phyloP scores from a whole-genome alignment of 2,329 filamentous ascomycete species.

The Trichothecium sympodiale region DNA sequence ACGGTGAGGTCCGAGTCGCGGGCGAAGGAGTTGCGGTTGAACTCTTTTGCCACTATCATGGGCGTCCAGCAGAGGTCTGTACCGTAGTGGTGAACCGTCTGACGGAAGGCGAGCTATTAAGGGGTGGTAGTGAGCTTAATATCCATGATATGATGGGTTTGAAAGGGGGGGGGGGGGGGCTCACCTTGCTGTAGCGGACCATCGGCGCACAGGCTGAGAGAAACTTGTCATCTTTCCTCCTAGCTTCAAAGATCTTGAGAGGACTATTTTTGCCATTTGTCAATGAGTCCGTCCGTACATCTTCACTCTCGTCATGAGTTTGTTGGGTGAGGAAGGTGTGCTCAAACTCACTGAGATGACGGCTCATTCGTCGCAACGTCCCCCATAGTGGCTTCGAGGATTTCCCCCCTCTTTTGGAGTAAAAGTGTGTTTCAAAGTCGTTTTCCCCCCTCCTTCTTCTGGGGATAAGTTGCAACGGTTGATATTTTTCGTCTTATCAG shows the following conservation, averaged over 20 bases:
- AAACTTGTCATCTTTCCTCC: conserved; percentile 39
- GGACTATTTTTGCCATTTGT: conserved; percentile 28
- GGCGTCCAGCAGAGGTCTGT: conserved; percentile 61
- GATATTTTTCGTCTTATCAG: no score
- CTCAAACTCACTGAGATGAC: no score
- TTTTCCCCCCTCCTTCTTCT: no score
- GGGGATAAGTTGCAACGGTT: no score
- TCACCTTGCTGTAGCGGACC: conserved; percentile 53
- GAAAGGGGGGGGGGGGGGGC: background rate
- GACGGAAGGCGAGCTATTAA: conserved; percentile 53
- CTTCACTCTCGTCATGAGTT: no score
- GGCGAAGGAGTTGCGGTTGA: conserved; percentile 49
- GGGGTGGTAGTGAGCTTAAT: conserved; percentile 9
- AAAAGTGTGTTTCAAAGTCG: no score
- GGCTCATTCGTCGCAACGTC: no score
- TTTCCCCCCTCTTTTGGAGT: no score
- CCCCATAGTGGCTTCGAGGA: no score
- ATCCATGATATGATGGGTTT: background rate
- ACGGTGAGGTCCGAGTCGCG: conserved; percentile 52
- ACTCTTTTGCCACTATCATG: conserved; percentile 61
- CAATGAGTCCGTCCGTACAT: no score
- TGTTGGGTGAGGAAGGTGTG: no score
- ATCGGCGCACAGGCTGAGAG: conserved; percentile 54
- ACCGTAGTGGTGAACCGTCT: conserved; percentile 53
- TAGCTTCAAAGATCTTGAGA: conserved; percentile 46